Percentiles rank a stretch among this genome's conserved stretches.
These are phyloP conservation scores for Bromus sterilis DNA, from an alignment of 176 grass and related monocot genomes.

Conservation along the genomic window DNA sequence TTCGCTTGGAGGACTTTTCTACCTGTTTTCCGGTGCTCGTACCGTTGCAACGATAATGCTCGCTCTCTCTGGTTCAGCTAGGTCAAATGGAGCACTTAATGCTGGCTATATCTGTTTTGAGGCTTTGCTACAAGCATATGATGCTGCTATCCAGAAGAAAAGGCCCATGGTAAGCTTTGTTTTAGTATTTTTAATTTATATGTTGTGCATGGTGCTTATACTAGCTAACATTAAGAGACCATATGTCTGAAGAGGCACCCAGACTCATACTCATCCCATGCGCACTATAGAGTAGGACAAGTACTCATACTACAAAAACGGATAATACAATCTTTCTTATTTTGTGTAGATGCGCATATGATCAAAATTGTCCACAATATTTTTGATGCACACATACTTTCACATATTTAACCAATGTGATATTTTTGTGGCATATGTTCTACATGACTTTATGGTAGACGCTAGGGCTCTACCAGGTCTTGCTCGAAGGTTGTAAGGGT, in stretches of 20 bases:
- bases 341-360: neutral
- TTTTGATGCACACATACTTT: neutral
- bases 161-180: constrained; percentile 41
- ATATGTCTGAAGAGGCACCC: neutral
- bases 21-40: constrained; percentile 74
- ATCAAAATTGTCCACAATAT: neutral
- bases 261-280: neutral
- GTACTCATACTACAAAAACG: neutral
- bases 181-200: neutral
- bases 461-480: too few relatives aligned
- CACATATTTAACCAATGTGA: neutral
- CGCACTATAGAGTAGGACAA: neutral
- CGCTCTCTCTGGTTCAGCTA: constrained; percentile 83
- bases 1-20: constrained; percentile 76
- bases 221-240: neutral
- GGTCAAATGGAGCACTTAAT: constrained; percentile 93
- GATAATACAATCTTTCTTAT: neutral
- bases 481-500: too few relatives aligned
- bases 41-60: constrained; percentile 75
- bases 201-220: neutral
- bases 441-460: neutral
- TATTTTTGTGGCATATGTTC: neutral
- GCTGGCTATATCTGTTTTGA: constrained; percentile 98
- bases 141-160: constrained; percentile 54
- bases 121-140: constrained; percentile 63